Evolutionary conservation across 495 filamentous ascomycete genomes (phyloP).

Genomic region (Lophiotrema nucula): DNA sequence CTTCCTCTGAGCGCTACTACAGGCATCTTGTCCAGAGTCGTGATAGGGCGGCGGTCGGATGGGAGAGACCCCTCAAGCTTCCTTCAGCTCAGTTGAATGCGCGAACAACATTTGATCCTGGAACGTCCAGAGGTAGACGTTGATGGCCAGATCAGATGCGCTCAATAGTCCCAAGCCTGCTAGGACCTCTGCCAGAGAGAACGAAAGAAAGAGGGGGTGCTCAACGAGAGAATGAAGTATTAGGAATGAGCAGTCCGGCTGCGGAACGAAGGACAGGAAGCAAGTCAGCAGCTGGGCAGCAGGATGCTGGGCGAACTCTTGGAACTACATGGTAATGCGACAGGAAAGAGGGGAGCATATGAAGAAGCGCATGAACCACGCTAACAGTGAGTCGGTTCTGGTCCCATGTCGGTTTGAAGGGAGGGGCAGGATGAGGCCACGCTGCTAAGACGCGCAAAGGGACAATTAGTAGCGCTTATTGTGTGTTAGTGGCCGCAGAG

Average conservation of each 20-base stretch:
- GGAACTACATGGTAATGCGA: slow-evolving; percentile 24
- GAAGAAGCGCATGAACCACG: slow-evolving; percentile 32
- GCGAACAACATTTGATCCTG: slow-evolving; percentile 33
- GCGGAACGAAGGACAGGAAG: slow-evolving; percentile 25
- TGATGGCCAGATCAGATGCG: slow-evolving; percentile 6
- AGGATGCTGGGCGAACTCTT: slow-evolving; percentile 30
- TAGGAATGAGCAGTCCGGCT: slow-evolving; percentile 36
- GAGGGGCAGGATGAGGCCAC: slow-evolving; percentile 8
- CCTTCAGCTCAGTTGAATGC: slow-evolving; percentile 20
- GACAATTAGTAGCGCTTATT: slow-evolving; percentile 12
- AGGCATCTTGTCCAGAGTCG: slow-evolving; percentile 20
- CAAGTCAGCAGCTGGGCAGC: slow-evolving; percentile 24
- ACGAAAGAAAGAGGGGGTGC: slow-evolving; percentile 1
- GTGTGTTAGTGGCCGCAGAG: not conserved
- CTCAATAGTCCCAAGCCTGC: slow-evolving; percentile 28
- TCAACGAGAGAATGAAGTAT: slow-evolving; percentile 26
- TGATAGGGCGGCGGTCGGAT: slow-evolving; percentile 7
- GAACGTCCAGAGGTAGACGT: slow-evolving; percentile 6
- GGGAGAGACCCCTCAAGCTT: slow-evolving; percentile 25
- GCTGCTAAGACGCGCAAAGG: slow-evolving; percentile 4
- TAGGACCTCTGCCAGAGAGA: slow-evolving; percentile 25
- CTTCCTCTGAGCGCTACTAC: slow-evolving; percentile 18
- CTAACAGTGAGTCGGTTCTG: slow-evolving; percentile 31
- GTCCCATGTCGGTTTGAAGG: slow-evolving; percentile 30
- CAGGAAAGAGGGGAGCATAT: slow-evolving; percentile 29